Conservation (phyloP, 1,284 basidiomycete species). For the Cutaneotrichosporon sp. region DNA sequence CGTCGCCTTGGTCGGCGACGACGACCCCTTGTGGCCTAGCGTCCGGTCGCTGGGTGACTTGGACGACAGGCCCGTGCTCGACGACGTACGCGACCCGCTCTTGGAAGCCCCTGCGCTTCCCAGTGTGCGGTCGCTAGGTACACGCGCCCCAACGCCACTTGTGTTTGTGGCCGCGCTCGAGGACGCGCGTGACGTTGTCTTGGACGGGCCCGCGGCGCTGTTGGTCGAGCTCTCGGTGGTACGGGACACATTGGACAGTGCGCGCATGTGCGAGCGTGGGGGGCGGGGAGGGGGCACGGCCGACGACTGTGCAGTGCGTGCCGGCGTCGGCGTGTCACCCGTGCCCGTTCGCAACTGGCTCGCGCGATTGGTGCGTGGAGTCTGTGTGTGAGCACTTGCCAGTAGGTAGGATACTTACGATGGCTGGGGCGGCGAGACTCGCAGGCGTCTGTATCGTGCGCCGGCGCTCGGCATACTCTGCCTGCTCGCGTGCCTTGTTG, state of each 20-base stretch:
- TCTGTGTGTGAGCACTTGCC: slow-evolving; percentile 16
- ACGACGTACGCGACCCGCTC: no score
- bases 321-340: background rate
- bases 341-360: slow-evolving; percentile 27
- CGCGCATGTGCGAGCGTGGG: slow-evolving; percentile 1
- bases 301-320: background rate
- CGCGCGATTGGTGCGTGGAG: slow-evolving; percentile 35
- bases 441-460: slow-evolving; percentile 30
- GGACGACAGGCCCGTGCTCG: no score
- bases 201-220: background rate
- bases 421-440: slow-evolving; percentile 19
- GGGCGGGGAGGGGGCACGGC: slow-evolving; percentile 2
- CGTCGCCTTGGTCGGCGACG: no score
- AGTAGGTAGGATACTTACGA: slow-evolving; percentile 6
- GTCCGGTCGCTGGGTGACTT: no score
- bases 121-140: background rate
- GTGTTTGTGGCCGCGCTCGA: background rate
- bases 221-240: background rate
- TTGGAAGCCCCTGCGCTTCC: no score
- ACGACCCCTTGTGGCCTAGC: no score
- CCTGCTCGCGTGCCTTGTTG: slow-evolving; percentile 27
- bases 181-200: background rate
- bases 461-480: slow-evolving; percentile 27
- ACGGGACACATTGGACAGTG: background rate
- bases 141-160: background rate